Evolutionary conservation across 2,329 filamentous ascomycete genomes (phyloP), one percentile per base, ranked within the genome.

Genomic region (Hymenoscyphus fructigenus): DNA sequence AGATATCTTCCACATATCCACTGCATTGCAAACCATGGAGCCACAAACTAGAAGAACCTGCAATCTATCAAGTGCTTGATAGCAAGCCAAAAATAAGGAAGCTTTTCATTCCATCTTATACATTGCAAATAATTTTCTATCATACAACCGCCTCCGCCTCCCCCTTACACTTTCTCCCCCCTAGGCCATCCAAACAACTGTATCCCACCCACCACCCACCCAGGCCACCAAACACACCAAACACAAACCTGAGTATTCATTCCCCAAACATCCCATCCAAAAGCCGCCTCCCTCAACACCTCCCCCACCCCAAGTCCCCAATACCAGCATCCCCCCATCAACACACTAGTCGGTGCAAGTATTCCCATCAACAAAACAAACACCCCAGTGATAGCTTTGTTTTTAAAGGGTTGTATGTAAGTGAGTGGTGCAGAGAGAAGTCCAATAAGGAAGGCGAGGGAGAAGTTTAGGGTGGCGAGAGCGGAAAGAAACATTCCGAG

Each of bases 161-260:
- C 5, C 20, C 10, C 7, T 53, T 10, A 53, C 14, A 10, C 20
- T n/a, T 53, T 53, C 47, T 14, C 47, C 47, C 38, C 38, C 28
- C 38, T 65, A 6, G 73, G 74, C 26, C 59, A 68, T 12, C 83
- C 83, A 62, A 86, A 77, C 56, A 88, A 80, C 28, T 85, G 79
- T 5, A 88, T 76, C 65, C 81, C 80, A 1, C 84, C 91, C 6
- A 88, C 84, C 44, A 95, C 77, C 93, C 93, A 97, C 7, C 92
- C 92, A 0, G 93, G 93, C 90, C 92, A 95, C 93, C 93, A 97
- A 55, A 97, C 88, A 75, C 92, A 91, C 91, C 93, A 97, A n/a
- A 97, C 84, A 12, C 96, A 87, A 20, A 97, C 87, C 66, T 91
- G 89, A 1, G 93, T 96, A 81, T 93, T 96, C 84, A 95, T 87